These are phyloP conservation scores for Backusella morwellensis DNA, from an alignment of 192 early-diverging fungal species.

Conservation along the genomic window DNA sequence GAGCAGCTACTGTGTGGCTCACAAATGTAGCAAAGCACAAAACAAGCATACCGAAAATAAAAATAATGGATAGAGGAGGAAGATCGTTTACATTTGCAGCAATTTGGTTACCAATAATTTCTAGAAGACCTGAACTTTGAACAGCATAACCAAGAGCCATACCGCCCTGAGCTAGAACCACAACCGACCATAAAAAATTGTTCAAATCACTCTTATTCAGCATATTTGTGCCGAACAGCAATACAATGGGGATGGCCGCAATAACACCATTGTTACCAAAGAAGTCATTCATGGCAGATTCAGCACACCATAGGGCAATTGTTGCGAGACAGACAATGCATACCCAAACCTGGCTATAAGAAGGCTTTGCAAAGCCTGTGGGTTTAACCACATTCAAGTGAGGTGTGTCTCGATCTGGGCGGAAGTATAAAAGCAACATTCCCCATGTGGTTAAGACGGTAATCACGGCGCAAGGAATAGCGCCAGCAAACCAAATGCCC, in stretches of 20 bases:
- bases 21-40: conserved; percentile 69
- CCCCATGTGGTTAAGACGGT: conserved; percentile 63
- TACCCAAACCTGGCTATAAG: conserved; percentile 25
- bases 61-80: conserved; percentile 49
- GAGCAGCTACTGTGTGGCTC: conserved; percentile 69
- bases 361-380: neutral
- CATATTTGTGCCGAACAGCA: conserved; percentile 64
- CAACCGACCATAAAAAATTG: conserved; percentile 56
- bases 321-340: conserved; percentile 53
- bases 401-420: conserved; percentile 12
- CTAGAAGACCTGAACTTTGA: conserved; percentile 61
- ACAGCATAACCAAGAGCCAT: conserved; percentile 65
- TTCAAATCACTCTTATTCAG: conserved; percentile 75
- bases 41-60: conserved; percentile 59
- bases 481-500: conserved; percentile 63
- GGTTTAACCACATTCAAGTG: conserved; percentile 17
- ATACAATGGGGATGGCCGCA: conserved; percentile 66
- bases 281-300: conserved; percentile 45
- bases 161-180: conserved; percentile 69
- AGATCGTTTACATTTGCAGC: conserved; percentile 45
- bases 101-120: conserved; percentile 54
- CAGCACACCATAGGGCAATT: conserved; percentile 67
- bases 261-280: conserved; percentile 76
- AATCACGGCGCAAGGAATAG: conserved; percentile 61
- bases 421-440: conserved; percentile 42